These are phyloP conservation scores for Fusarium incarnatum DNA, from an alignment of 2,329 filamentous ascomycete species.

Conservation along the genomic window DNA sequence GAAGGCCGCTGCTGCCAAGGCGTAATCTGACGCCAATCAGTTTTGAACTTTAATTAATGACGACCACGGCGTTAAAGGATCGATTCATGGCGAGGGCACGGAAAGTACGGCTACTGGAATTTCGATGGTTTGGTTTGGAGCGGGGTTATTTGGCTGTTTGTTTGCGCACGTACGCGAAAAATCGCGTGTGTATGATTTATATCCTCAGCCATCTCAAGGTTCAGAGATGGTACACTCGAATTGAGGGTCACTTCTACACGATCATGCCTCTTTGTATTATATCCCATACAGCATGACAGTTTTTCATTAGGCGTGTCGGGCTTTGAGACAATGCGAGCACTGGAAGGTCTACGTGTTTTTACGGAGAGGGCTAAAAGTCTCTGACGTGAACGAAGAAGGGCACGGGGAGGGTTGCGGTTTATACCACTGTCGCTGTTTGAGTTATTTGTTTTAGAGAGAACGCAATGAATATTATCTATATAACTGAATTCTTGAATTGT, in stretches of 20 bases:
- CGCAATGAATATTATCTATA: slow-evolving; percentile 15
- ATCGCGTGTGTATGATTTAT: slow-evolving; percentile 34
- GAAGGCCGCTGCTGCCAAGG: slow-evolving; percentile 61
- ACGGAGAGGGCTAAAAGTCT: slow-evolving; percentile 22
- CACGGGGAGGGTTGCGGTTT: slow-evolving; percentile 27
- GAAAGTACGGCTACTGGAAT: slow-evolving; percentile 46
- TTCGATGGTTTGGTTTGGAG: slow-evolving; percentile 45
- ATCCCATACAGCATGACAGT: slow-evolving; percentile 36
- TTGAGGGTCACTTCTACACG: slow-evolving; percentile 35
- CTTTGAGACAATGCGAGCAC: slow-evolving; percentile 31
- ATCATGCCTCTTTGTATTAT: slow-evolving; percentile 45
- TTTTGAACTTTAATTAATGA: slow-evolving; percentile 53
- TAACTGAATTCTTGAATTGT: neutral
- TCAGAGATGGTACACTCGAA: slow-evolving; percentile 33
- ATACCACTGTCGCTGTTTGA: slow-evolving; percentile 44
- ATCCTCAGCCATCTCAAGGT: slow-evolving; percentile 38
- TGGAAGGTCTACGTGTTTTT: slow-evolving; percentile 32
- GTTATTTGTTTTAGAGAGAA: slow-evolving; percentile 15
- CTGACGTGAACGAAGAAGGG: slow-evolving; percentile 31
- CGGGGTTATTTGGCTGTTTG: slow-evolving; percentile 42
- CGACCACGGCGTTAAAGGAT: slow-evolving; percentile 53
- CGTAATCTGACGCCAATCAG: slow-evolving; percentile 45
- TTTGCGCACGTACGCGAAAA: slow-evolving; percentile 39
- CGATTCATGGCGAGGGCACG: slow-evolving; percentile 44
- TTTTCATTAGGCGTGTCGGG: slow-evolving; percentile 35